A percentile compares a stretch with the other conserved stretches of the same genome.
Evolutionary conservation across 805 yeast species (phyloP).

Genomic region (Brettanomyces sp.): DNA sequence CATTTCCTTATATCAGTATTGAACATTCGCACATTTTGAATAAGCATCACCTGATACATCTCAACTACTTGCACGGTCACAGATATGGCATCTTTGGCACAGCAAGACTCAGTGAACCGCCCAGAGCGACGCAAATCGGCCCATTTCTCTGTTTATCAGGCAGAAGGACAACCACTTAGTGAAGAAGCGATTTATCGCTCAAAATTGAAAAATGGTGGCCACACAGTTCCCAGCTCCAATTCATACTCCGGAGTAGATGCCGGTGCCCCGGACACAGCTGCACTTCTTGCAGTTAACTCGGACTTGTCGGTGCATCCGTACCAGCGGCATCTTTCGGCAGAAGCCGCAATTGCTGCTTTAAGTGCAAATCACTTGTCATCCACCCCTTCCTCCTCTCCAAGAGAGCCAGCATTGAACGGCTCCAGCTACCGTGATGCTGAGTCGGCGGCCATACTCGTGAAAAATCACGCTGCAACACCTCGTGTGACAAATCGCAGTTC

Average conservation of each 20-base stretch:
- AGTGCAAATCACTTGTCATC: slow-evolving; percentile 19
- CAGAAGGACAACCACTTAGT: slow-evolving; percentile 61
- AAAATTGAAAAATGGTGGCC: slow-evolving; percentile 59
- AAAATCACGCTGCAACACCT: not conserved
- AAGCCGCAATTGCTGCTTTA: slow-evolving; percentile 60
- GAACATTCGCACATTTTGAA: too few species aligned
- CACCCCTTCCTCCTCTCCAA: slow-evolving; percentile 5
- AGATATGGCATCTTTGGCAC: too few species aligned
- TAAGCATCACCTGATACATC: too few species aligned
- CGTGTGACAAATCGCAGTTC: not conserved
- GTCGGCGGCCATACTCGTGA: slow-evolving; percentile 32
- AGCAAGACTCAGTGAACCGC: not conserved
- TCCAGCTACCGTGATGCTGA: slow-evolving; percentile 36
- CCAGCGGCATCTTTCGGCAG: slow-evolving; percentile 48
- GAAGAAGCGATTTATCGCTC: slow-evolving; percentile 71
- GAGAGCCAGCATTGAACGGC: slow-evolving; percentile 28
- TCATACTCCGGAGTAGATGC: slow-evolving; percentile 54
- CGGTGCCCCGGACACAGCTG: slow-evolving; percentile 69
- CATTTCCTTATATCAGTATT: too few species aligned
- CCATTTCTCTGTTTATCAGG: slow-evolving; percentile 43
- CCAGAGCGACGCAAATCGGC: not conserved
- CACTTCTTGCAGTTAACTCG: slow-evolving; percentile 60
- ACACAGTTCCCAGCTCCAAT: slow-evolving; percentile 36
- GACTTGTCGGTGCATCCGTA: slow-evolving; percentile 58
- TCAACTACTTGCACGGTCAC: too few species aligned